These are phyloP conservation scores for Orbilia javanica DNA, from an alignment of 2,329 filamentous ascomycete species.

Conservation along the genomic window DNA sequence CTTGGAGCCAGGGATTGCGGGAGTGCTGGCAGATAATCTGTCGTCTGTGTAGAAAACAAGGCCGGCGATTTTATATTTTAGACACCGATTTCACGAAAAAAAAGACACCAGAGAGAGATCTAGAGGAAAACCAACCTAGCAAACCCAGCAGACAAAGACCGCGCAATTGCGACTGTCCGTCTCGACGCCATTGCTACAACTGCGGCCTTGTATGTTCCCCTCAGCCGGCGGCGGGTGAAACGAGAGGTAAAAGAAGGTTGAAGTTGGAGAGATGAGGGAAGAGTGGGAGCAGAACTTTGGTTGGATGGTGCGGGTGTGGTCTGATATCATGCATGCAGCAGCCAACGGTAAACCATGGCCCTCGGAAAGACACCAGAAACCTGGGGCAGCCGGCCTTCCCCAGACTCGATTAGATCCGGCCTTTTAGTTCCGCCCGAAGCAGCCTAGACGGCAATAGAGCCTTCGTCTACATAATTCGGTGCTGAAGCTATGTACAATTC, in stretches of 20 bases:
- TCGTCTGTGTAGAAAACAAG: constrained; percentile 12
- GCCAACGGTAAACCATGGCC: constrained; percentile 5
- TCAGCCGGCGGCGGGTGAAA: constrained; percentile 12
- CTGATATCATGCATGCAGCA: constrained; percentile 55
- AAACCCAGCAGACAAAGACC: constrained; percentile 50
- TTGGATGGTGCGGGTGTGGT: constrained; percentile 53
- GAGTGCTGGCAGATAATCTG: constrained; percentile 45
- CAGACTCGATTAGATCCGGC: constrained; percentile 18
- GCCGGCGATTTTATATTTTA: not conserved
- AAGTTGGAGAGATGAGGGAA: constrained; percentile 20
- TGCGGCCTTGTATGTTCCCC: constrained; percentile 17
- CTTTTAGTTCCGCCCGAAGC: constrained; percentile 22
- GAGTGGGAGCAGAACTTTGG: constrained; percentile 20
- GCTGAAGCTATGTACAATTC: constrained; percentile 45
- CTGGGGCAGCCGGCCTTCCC: constrained; percentile 22
- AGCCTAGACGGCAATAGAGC: constrained; percentile 24
- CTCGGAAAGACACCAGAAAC: constrained; percentile 15
- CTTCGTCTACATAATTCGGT: not conserved
- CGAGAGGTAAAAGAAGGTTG: constrained; percentile 18
- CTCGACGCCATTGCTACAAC: constrained; percentile 48
- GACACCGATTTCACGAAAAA: not conserved
- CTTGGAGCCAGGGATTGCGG: constrained; percentile 52
- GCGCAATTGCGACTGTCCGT: constrained; percentile 47
- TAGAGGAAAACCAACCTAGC: constrained; percentile 40
- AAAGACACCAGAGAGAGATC: too few species aligned